A percentile compares a stretch with the other conserved stretches of the same genome.
Evolutionary conservation across 2,329 filamentous ascomycete species (phyloP).

Genomic region (Exophiala xenobiotica): DNA sequence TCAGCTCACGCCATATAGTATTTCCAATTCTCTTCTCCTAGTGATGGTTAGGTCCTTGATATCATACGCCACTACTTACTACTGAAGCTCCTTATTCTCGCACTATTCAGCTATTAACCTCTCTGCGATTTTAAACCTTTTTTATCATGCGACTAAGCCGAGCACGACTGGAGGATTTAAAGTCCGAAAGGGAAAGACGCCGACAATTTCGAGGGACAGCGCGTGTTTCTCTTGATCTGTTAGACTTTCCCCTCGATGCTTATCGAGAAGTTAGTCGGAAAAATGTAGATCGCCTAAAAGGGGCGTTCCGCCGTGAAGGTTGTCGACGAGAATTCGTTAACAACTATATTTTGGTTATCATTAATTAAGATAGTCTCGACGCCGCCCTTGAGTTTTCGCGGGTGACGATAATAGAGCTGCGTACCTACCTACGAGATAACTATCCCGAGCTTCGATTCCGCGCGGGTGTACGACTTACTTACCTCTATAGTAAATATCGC

Average conservation of each 20-base stretch:
- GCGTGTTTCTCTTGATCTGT: background rate
- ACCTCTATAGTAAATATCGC: conserved; percentile 33
- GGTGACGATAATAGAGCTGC: conserved; percentile 8
- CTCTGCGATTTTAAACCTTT: background rate
- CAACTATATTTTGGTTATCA: conserved; percentile 36
- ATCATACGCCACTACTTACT: background rate
- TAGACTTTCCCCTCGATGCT: background rate
- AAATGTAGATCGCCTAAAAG: conserved; percentile 3
- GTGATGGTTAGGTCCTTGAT: no score
- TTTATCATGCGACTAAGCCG: background rate
- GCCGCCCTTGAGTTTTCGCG: conserved; percentile 21
- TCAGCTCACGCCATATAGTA: background rate
- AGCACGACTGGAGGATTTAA: conserved; percentile 1
- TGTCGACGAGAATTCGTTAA: conserved; percentile 27
- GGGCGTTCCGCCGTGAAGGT: conserved; percentile 1
- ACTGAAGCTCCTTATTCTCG: background rate
- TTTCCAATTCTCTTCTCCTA: no score
- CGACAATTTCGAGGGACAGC: background rate
- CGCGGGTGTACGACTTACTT: conserved; percentile 25
- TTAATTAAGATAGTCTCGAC: conserved; percentile 33
- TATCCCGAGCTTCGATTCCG: conserved; percentile 29
- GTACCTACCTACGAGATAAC: conserved; percentile 6
- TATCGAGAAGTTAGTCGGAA: background rate
- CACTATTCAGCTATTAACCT: background rate
- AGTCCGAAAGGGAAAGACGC: conserved; percentile 1